A percentile compares a stretch with the other conserved stretches of the same genome.
Evolutionary conservation across 768 basidiomycete genomes (phyloP).

Genomic region (Termitomyces bulborhizus): DNA sequence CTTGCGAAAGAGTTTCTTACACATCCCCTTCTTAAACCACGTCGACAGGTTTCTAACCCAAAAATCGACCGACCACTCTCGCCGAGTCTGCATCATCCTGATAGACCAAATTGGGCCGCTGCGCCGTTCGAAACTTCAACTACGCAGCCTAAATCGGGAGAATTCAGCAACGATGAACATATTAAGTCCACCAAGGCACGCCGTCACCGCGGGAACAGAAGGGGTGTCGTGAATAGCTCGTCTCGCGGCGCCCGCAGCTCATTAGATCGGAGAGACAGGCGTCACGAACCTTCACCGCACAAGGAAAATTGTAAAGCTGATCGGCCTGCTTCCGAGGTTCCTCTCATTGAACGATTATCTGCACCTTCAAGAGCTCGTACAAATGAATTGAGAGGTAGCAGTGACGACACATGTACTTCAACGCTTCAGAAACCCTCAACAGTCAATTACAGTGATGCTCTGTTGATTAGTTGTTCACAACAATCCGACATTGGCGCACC

Average conservation of each 20-base stretch:
- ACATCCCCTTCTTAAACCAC: slow-evolving; percentile 19
- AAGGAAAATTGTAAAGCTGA: not conserved
- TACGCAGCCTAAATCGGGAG: not conserved
- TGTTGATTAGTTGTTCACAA: not conserved
- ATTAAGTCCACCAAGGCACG: not conserved
- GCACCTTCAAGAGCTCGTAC: not conserved
- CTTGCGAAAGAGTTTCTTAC: slow-evolving; percentile 26
- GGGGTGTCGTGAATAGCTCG: not conserved
- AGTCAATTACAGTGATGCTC: not conserved
- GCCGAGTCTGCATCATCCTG: slow-evolving; percentile 7
- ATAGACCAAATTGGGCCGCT: slow-evolving; percentile 12
- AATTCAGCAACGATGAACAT: not conserved
- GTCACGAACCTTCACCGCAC: slow-evolving; percentile 7
- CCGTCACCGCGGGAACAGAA: not conserved
- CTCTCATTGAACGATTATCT: not conserved
- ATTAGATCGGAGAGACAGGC: not conserved
- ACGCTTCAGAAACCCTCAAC: not conserved
- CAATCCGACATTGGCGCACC: slow-evolving; percentile 4
- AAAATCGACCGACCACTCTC: not conserved
- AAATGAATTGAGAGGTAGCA: not conserved
- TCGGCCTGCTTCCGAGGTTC: not conserved
- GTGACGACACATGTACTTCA: slow-evolving; percentile 3
- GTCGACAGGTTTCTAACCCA: not conserved
- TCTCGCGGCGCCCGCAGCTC: not conserved
- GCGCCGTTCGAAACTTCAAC: slow-evolving; percentile 1